Evolutionary conservation across 371 early-diverging fungal species (phyloP), one percentile per base, ranked within the genome.

Genomic region (Nematocida sp.): DNA sequence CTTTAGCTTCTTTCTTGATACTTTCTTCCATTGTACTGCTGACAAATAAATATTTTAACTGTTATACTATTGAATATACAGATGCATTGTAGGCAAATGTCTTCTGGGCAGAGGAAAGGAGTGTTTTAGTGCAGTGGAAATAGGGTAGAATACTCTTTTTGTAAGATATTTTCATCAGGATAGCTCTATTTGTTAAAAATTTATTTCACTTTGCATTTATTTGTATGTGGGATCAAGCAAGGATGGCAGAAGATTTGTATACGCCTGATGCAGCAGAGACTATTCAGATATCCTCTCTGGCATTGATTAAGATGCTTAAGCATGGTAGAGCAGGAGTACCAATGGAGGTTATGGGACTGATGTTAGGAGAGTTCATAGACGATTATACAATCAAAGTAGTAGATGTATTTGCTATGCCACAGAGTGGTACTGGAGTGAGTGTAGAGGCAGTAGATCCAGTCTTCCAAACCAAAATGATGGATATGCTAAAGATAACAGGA

Each of bases 331-430:
- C 98, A 37, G 98, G 98, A 77, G 95, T 99, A n/a, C 99, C 99
- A 11, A 93, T 99, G 93, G 99, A 99, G 84, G 99, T 97, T 54
- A 99, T 99, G 99, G 99, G 98, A 17, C 86, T 97, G 57, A 97
- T 99, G 98, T 86, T 97, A 75, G 99, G 99, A 31, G 96, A 96
- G 83, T 97, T 96, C 86, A 90, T 97, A 13, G 98, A 99, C 81
- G 97, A 97, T 78, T 99, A 96, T 84, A 99, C 97, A 0, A 93
- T 99, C 0, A 91, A 91, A 3, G 97, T 99, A 23, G 90, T 94
- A 45, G 99, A 99, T 84, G 99, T 99, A 41, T 99, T 97, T 88
- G 96, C 99, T 17, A 99, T 97, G 99, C 98, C 99, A 40, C 99
- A 99, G 82, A 90, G 90, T 70, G 99, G 97, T 65, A 97, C 98